Evolutionary conservation across 768 basidiomycete species (phyloP).

Genomic region (Stropharia rugosoannulata): DNA sequence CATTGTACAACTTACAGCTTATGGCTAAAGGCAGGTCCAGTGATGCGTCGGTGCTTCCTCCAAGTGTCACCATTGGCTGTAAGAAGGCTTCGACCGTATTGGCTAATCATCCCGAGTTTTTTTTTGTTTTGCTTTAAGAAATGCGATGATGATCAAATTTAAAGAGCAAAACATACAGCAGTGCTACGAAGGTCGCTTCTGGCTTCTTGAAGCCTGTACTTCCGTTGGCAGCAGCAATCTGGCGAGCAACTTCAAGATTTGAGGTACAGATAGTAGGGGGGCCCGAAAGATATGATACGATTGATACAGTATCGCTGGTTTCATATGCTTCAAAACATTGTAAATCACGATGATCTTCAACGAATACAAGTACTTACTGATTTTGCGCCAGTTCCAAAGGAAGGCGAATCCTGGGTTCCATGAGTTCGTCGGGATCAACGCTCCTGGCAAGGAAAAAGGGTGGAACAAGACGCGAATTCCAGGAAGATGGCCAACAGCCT

Average conservation of each 20-base stretch:
- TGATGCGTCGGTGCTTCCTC: constrained; percentile 44
- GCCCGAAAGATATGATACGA: not conserved
- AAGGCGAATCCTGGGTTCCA: constrained; percentile 1
- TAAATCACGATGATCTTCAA: not conserved
- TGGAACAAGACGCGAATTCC: not conserved
- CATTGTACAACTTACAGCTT: constrained; percentile 29
- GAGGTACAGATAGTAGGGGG: no score
- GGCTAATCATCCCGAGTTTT: constrained; percentile 16
- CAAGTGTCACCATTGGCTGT: constrained; percentile 42
- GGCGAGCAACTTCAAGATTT: no score
- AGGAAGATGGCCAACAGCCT: not conserved
- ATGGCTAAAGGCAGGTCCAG: constrained; percentile 44
- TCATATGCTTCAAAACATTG: not conserved
- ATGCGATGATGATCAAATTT: not conserved
- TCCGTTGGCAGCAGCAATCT: no score
- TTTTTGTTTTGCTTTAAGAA: not conserved
- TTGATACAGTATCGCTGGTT: not conserved
- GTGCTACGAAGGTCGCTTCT: no score
- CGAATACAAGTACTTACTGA: not conserved
- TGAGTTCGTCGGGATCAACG: not conserved
- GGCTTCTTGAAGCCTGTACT: no score
- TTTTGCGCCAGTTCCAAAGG: not conserved
- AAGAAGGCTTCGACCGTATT: constrained; percentile 48
- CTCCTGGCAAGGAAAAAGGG: not conserved
- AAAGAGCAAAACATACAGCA: not conserved